phyloP scores from a whole-genome alignment of 2,329 filamentous ascomycete genomes.

The Phyllosticta ampelicida region DNA sequence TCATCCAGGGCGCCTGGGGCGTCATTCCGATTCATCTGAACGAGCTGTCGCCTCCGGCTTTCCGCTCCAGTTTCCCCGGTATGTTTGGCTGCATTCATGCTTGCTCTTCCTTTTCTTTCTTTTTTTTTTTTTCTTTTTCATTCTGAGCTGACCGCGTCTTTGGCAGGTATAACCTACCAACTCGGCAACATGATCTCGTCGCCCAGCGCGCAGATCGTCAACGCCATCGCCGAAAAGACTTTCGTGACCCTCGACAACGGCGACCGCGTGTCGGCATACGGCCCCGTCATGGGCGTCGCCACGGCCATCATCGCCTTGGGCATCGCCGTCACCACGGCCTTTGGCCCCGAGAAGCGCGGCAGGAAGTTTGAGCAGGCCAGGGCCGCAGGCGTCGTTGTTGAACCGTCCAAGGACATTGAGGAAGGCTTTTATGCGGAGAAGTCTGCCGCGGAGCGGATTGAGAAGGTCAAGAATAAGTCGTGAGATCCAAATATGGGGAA shows the following conservation, averaged over 20 bases:
- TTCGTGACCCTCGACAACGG: constrained; percentile 44
- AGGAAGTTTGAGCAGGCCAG: constrained; percentile 54
- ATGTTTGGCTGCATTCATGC: constrained; percentile 20
- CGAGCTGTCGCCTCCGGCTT: constrained; percentile 59
- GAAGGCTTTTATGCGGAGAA: constrained; percentile 1
- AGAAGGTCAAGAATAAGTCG: background rate
- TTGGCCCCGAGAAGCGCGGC: constrained; percentile 67
- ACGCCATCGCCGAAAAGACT: constrained; percentile 52
- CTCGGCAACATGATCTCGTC: constrained; percentile 65
- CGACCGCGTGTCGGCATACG: constrained; percentile 55
- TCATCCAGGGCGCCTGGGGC: constrained; percentile 34
- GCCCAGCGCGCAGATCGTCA: constrained; percentile 66
- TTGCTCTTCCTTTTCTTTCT: background rate
- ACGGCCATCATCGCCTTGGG: constrained; percentile 66
- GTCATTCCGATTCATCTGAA: constrained; percentile 56
- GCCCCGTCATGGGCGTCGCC: constrained; percentile 63
- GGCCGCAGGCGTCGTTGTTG: constrained; percentile 35
- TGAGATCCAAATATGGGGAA: too few relatives aligned
- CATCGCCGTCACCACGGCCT: constrained; percentile 54
- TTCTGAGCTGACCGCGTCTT: constrained; percentile 36
- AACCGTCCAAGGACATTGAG: constrained; percentile 12
- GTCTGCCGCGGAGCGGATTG: background rate
- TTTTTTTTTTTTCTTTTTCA: background rate
- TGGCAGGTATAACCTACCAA: constrained; percentile 53
- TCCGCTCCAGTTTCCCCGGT: constrained; percentile 58